A percentile compares a stretch with the other conserved stretches of the same genome.
Conservation (phyloP, 345 rosid genomes). For the Salix dunnii region DNA sequence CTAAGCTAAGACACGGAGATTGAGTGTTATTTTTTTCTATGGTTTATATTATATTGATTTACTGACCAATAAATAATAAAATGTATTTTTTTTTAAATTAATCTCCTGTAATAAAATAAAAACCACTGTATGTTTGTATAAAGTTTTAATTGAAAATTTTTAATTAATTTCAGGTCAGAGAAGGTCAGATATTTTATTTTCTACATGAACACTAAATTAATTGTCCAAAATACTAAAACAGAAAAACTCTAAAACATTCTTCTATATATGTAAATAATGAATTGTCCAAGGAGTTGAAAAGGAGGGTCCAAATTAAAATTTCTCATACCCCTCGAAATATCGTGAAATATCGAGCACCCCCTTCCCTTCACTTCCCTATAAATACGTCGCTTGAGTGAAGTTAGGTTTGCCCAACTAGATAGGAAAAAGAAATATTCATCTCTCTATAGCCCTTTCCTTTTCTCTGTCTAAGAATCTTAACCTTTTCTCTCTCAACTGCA, state of each 20-base stretch:
- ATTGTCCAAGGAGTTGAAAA: background rate
- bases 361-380: conserved; percentile 27
- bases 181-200: background rate
- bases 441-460: no score
- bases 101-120: no score
- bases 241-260: background rate
- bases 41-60: no score
- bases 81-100: no score
- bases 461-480: conserved; percentile 5
- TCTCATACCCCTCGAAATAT: background rate
- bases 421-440: background rate
- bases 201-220: background rate
- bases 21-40: no score
- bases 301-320: background rate
- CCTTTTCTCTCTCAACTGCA: background rate
- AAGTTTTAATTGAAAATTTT: no score
- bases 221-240: background rate
- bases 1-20: background rate
- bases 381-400: conserved; percentile 39
- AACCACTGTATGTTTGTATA: no score
- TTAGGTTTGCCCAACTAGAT: conserved; percentile 48
- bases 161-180: no score
- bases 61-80: no score
- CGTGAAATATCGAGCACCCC: conserved; percentile 5
- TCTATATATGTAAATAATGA: background rate